Base-by-base conservation (phyloP, 2,329 filamentous ascomycete species). In the Colletotrichum agaves region DNA sequence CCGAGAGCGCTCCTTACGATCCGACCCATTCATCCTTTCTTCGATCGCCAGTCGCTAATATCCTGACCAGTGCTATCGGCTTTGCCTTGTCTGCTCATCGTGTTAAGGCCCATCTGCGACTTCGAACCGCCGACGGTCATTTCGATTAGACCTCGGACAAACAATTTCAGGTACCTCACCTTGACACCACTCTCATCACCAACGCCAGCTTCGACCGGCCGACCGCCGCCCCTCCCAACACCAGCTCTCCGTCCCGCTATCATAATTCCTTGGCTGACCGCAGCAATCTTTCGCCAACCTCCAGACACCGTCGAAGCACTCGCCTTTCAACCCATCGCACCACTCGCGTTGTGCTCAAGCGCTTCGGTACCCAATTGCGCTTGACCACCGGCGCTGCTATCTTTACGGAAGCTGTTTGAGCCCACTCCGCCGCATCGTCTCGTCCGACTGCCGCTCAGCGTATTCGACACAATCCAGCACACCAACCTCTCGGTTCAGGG, bases 271-370 rank as follows among this genome's bases (percentile, higher is more conserved):
- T 41, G 13, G 35, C 39, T 37, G 52, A 59, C 19, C 52, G 52
- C 31, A 41, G 49, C 44, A 37, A 52, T 37, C 21, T 31, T 15
- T 19, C 31, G 44, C 39, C 37, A 43, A 17, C 52, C 33, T 10
- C 21, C 37, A 47, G 37, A 17, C 27, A 57, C 50, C 35, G 10
- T 13, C 31, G 11, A 53, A 35, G 11, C 37, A 2, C 17, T 53
- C 19, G 11, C 23, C 31, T 21, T 47, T 39, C 52, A 44, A 21
- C 21, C 35, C 23, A 35, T 27, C 23, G n/a, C 17, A 37, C 52
- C 46, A 37, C 52, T 52, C 53, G 52, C 37, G 37, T 63, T 63
- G 37, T 60, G 64, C 64, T 41, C 58, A 66, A 66, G 60, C 61
- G 52, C 64, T 58, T 27, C 33, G 35, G 43, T 44, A 35, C 63